Conservation (phyloP, 805 yeast species). For the Cyberlindnera samutprakarnensis region DNA sequence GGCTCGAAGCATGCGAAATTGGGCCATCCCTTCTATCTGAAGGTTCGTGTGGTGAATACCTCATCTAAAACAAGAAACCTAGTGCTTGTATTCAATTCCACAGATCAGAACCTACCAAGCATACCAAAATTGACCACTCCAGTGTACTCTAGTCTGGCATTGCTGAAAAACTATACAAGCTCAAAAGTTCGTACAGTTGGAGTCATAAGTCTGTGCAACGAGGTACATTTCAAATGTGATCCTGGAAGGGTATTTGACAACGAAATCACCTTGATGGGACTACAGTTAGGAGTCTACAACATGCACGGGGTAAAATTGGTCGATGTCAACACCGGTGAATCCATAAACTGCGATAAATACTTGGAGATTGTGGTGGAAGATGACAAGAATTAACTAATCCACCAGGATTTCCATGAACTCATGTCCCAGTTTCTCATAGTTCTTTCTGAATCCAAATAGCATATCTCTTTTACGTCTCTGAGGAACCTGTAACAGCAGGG, state of each 20-base stretch:
- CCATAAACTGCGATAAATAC: constrained; percentile 61
- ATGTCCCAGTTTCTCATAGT: constrained; percentile 24
- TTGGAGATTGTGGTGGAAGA: constrained; percentile 50
- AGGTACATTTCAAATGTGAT: constrained; percentile 49
- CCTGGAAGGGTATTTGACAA: constrained; percentile 57
- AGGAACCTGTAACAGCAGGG: constrained; percentile 25
- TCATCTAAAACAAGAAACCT: constrained; percentile 44
- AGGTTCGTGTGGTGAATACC: constrained; percentile 57
- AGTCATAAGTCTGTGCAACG: constrained; percentile 55
- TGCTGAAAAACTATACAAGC: constrained; percentile 29
- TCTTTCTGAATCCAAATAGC: constrained; percentile 15
- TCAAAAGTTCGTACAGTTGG: constrained; percentile 43
- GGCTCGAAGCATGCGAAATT: constrained; percentile 55
- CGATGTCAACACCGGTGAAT: constrained; percentile 58
- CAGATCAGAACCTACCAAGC: constrained; percentile 15
- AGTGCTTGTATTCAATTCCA: constrained; percentile 32
- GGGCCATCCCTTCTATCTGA: constrained; percentile 58
- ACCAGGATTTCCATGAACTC: constrained; percentile 24
- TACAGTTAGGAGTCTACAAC: constrained; percentile 56
- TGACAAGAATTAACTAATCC: constrained; percentile 10
- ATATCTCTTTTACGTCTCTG: constrained; percentile 23
- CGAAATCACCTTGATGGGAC: constrained; percentile 50
- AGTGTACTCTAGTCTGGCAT: constrained; percentile 16
- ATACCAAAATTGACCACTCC: constrained; percentile 20
- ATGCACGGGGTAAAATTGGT: constrained; percentile 59